Base-by-base conservation (phyloP, 2,329 filamentous ascomycete genomes). In the Pseudocercospora fuligena region DNA sequence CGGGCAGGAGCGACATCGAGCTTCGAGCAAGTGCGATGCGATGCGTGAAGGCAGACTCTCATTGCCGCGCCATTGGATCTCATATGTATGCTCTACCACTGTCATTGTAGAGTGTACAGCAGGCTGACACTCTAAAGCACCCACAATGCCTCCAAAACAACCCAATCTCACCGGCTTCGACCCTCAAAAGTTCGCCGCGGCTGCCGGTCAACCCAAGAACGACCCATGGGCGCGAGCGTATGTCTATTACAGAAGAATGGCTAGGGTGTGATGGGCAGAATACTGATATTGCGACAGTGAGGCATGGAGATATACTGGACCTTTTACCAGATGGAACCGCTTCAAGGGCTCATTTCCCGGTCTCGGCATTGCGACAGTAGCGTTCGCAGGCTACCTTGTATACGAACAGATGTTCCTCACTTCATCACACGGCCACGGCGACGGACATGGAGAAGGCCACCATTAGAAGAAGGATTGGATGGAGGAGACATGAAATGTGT, bases 121-220 rank as follows among this genome's bases (percentile, higher is more conserved):
- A 33, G 16, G 53, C 46, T 64, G 49, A 56, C 11, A n/a, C n/a
- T 67, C 66, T 67, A 63, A 69, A 68, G 74, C 65, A 69, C 70
- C 69, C 72, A 80, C 73, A 75, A 87, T 88, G 85, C 80, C 85
- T 73, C 73, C 73, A 31, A 78, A 61, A 70, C 80, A 81, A 83
- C 85, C 88, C 78, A 93, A 92, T 86, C 88, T 96, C 81, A 97
- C 94, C 76, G 94, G 94, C 82, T 98, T 98, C 86, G 90, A 95
- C 84, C 86, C 93, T 76, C 88, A 88, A 79, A 91, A 92, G 81
- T 90, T 94, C 81, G 91, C 89, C 78, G 88, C 87, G 70, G 86
- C 93, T 54, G 84, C 92, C 73, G 88, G 88, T 70, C 86, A 82
- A 73, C 83, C 83, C 68, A 85, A 85, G 70, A 83, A 82, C 73